Conservation (phyloP, 208 protist species). For the Trypanosoma theileri region DNA sequence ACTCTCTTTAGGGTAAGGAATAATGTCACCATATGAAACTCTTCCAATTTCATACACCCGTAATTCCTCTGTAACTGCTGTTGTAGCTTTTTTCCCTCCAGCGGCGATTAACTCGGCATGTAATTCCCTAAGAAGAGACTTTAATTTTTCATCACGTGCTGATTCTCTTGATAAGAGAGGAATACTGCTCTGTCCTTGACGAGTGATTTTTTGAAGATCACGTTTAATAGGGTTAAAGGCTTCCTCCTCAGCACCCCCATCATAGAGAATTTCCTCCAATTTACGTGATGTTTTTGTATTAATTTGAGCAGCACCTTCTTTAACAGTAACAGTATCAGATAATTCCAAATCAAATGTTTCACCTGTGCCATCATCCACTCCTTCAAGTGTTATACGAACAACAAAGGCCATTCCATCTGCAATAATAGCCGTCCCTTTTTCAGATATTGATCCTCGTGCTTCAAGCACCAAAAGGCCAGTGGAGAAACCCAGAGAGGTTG, state of each 20-base stretch:
- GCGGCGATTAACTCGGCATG: conserved; percentile 68
- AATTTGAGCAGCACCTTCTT: conserved; percentile 54
- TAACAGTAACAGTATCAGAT: conserved; percentile 77
- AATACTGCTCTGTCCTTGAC: conserved; percentile 66
- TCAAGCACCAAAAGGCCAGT: conserved; percentile 86
- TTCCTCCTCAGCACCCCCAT: conserved; percentile 36
- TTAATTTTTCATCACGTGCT: conserved; percentile 68
- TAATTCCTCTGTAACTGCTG: conserved; percentile 59
- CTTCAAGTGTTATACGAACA: conserved; percentile 72
- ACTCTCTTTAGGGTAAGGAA: conserved; percentile 40
- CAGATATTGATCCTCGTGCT: conserved; percentile 73
- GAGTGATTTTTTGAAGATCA: conserved; percentile 75
- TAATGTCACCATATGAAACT: conserved; percentile 69
- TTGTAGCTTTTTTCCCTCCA: conserved; percentile 71
- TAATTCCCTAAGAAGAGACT: conserved; percentile 60
- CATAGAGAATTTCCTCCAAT: conserved; percentile 73
- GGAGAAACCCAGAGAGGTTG: conserved; percentile 74
- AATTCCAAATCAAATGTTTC: conserved; percentile 70
- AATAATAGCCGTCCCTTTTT: conserved; percentile 67
- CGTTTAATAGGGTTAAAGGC: conserved; percentile 27
- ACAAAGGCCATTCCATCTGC: conserved; percentile 84
- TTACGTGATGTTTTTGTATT: conserved; percentile 74
- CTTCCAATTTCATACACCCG: conserved; percentile 63
- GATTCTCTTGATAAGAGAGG: conserved; percentile 72
- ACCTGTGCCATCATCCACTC: conserved; percentile 34